These are phyloP conservation scores for Austropuccinia psidii DNA, from an alignment of 1,284 basidiomycete species.

Conservation along the genomic window DNA sequence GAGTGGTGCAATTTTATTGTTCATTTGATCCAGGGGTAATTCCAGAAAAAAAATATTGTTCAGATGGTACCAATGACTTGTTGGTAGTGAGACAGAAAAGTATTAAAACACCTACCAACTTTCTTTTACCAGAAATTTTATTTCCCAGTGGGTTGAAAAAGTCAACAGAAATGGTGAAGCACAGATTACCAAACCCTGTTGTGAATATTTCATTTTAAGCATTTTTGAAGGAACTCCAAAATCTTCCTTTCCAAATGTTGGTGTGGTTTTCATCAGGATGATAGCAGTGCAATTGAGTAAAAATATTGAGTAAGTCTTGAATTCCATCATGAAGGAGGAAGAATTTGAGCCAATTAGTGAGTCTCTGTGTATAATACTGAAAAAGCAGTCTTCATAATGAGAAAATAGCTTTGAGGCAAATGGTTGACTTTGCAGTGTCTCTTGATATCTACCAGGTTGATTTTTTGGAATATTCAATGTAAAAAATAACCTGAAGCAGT, in stretches of 20 bases:
- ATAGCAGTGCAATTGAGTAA: too few species aligned
- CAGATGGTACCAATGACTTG: conserved; percentile 26
- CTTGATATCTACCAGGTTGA: background rate
- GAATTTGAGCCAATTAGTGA: conserved; percentile 2
- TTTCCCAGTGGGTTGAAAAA: conserved; percentile 27
- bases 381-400: background rate
- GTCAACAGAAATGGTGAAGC: conserved; percentile 14
- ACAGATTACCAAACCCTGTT: conserved; percentile 6
- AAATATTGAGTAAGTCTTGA: conserved; percentile 1
- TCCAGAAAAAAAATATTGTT: conserved; percentile 28
- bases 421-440: conserved; percentile 1
- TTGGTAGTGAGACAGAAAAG: conserved; percentile 26
- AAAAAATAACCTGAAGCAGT: conserved; percentile 12
- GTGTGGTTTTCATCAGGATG: too few species aligned
- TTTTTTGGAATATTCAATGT: background rate
- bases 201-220: background rate
- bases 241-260: conserved; percentile 16
- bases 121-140: conserved; percentile 21
- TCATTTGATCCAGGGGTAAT: conserved; percentile 33
- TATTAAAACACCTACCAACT: conserved; percentile 18
- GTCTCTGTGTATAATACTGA: conserved; percentile 27
- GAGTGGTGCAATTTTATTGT: conserved; percentile 13
- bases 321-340: conserved; percentile 18
- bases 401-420: background rate
- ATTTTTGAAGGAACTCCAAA: conserved; percentile 12